Evolutionary conservation across 2,329 filamentous ascomycete species (phyloP).

Genomic region (Mycosphaerella sp.): DNA sequence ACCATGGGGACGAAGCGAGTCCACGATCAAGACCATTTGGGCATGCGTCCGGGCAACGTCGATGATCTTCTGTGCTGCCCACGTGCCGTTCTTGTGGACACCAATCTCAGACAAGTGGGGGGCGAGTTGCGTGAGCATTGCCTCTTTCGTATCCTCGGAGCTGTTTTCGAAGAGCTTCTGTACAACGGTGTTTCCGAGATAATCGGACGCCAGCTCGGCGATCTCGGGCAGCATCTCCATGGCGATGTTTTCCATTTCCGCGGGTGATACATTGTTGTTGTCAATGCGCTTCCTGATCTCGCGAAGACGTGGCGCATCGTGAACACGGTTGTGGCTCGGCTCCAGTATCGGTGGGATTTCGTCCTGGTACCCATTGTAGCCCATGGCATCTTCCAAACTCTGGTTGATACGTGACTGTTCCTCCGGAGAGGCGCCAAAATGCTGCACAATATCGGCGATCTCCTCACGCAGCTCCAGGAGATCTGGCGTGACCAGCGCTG

Average conservation of each 20-base stretch:
- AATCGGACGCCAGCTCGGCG: constrained; percentile 89
- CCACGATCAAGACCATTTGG: constrained; percentile 79
- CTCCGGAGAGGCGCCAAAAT: constrained; percentile 78
- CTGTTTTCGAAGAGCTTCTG: constrained; percentile 98
- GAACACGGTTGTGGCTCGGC: constrained; percentile 77
- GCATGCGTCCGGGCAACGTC: constrained; percentile 80
- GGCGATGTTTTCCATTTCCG: constrained; percentile 88
- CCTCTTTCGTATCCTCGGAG: constrained; percentile 80
- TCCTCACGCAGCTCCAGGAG: constrained; percentile 73
- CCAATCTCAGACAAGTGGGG: constrained; percentile 95
- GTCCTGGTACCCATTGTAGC: constrained; percentile 63
- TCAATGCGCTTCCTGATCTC: constrained; percentile 98
- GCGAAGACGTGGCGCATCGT: constrained; percentile 88
- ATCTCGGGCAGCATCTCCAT: constrained; percentile 94
- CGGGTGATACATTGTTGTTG: constrained; percentile 76
- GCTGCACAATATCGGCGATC: constrained; percentile 76
- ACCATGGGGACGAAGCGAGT: constrained; percentile 76
- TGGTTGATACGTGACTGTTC: constrained; percentile 66
- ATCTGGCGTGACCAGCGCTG: constrained; percentile 61
- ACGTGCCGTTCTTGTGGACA: constrained; percentile 98
- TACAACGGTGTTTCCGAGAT: constrained; percentile 97
- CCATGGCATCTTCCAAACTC: constrained; percentile 69
- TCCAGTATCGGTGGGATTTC: constrained; percentile 89
- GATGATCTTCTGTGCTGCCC: constrained; percentile 99
- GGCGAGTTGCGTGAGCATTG: constrained; percentile 81